phyloP scores from a whole-genome alignment of 225 moss, liverwort and hornwort species.

The Sphagnum contortum region DNA sequence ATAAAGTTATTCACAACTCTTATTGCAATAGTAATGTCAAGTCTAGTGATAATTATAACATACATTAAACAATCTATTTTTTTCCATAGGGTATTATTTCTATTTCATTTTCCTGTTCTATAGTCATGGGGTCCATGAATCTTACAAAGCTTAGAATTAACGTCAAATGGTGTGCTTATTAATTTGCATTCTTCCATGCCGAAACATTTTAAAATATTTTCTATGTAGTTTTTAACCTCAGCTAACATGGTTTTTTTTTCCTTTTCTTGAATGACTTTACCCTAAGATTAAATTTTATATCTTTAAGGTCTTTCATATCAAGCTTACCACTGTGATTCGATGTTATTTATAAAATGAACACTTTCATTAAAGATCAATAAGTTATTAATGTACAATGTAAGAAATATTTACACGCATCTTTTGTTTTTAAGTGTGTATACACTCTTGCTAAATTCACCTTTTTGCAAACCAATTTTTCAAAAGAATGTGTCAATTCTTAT shows the following conservation, averaged over 20 bases:
- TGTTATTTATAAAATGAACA: too few relatives aligned
- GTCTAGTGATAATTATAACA: background rate
- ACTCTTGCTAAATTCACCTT: background rate
- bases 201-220: background rate
- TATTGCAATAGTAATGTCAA: background rate
- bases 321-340: too few relatives aligned
- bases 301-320: background rate
- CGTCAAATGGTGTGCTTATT: background rate
- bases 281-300: background rate
- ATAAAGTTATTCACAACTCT: background rate
- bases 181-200: background rate
- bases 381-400: too few relatives aligned
- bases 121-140: background rate
- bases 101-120: background rate
- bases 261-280: background rate
- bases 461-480: background rate
- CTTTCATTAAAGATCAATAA: too few relatives aligned
- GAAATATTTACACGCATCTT: too few relatives aligned
- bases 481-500: background rate
- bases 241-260: background rate
- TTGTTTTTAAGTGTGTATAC: background rate
- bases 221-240: slow-evolving; percentile 6
- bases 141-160: background rate
- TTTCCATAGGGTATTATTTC: background rate
- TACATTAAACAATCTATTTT: background rate